Evolutionary conservation across 2,329 filamentous ascomycete species (phyloP).

Genomic region (Pestalotiopsis sp.): DNA sequence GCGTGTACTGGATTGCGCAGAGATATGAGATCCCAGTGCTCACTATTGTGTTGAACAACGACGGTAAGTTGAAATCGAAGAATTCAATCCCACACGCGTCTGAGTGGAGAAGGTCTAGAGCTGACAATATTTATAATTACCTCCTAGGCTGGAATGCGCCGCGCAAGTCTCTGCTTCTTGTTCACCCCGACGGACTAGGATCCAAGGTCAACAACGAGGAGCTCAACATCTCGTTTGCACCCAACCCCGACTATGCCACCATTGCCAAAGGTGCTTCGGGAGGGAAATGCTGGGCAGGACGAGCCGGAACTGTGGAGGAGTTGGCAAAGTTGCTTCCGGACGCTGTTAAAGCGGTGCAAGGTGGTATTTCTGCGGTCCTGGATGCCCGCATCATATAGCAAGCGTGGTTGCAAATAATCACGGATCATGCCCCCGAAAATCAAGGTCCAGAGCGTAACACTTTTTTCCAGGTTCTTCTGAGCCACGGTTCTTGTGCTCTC

Average conservation of each 20-base stretch:
- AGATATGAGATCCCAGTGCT: constrained; percentile 59
- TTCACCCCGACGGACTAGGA: constrained; percentile 60
- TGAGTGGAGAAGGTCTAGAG: not conserved
- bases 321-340: constrained; percentile 50
- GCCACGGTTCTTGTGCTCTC: not conserved
- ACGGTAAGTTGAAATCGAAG: constrained; percentile 40
- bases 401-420: not conserved
- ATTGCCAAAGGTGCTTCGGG: constrained; percentile 64
- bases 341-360: constrained; percentile 55
- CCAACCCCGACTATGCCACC: constrained; percentile 60
- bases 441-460: not conserved
- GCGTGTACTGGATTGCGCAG: constrained; percentile 59
- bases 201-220: constrained; percentile 62
- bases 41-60: constrained; percentile 60
- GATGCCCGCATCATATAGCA: constrained; percentile 39
- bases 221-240: constrained; percentile 64
- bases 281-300: constrained; percentile 53
- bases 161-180: constrained; percentile 56
- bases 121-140: not conserved
- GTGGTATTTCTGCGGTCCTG: constrained; percentile 54
- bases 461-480: not conserved
- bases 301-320: constrained; percentile 49
- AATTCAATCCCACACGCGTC: not conserved
- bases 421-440: not conserved
- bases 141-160: constrained; percentile 61